These are phyloP conservation scores for Candida ponderosae DNA, from an alignment of 805 yeast genomes.

Conservation along the genomic window DNA sequence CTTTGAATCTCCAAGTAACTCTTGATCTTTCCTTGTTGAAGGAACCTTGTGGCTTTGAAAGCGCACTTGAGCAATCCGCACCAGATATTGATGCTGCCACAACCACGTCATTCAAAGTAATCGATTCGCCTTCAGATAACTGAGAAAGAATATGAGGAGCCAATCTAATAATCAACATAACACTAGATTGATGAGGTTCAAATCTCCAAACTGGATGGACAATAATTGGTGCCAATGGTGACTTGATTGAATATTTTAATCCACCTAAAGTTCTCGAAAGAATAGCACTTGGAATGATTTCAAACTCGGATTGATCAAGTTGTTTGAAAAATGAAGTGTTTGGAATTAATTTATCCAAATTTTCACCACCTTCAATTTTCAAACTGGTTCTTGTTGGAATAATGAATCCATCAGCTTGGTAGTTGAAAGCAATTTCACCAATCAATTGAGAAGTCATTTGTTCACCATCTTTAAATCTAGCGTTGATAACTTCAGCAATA, in stretches of 20 bases:
- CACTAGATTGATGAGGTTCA: conserved; percentile 77
- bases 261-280: conserved; percentile 70
- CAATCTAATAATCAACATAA: conserved; percentile 64
- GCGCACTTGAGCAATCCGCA: conserved; percentile 62
- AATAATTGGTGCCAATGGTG: conserved; percentile 53
- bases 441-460: conserved; percentile 52
- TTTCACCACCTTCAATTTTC: conserved; percentile 32
- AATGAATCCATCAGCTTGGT: conserved; percentile 28
- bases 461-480: conserved; percentile 61
- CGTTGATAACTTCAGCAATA: conserved; percentile 79
- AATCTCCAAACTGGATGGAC: conserved; percentile 86
- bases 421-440: conserved; percentile 85
- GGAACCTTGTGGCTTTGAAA: conserved; percentile 87
- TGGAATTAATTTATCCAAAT: conserved; percentile 37
- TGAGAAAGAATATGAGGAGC: conserved; percentile 34
- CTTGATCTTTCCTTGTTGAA: conserved; percentile 81
- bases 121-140: conserved; percentile 27
- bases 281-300: conserved; percentile 40
- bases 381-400: conserved; percentile 37
- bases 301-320: conserved; percentile 34
- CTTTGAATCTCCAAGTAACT: conserved; percentile 73
- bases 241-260: conserved; percentile 58
- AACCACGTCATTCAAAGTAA: conserved; percentile 28
- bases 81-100: conserved; percentile 52
- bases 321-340: conserved; percentile 49